A percentile compares a stretch with the other conserved stretches of the same genome.
Evolutionary conservation across 305 asterid genomes (phyloP).

Genomic region (Plantago coronopus): DNA sequence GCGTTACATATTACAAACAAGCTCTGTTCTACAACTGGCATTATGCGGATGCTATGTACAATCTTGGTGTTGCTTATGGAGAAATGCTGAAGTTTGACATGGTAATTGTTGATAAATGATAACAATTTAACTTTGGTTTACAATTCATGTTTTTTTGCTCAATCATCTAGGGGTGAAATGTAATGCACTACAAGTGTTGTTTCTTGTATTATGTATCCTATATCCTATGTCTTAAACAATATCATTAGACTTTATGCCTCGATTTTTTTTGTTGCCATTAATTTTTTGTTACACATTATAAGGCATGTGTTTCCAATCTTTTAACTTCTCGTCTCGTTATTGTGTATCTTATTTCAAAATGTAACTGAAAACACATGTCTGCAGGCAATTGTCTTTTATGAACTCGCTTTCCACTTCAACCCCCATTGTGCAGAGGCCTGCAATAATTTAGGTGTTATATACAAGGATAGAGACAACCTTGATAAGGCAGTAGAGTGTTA

Average conservation of each 20-base stretch:
- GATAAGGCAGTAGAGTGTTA: constrained; percentile 99
- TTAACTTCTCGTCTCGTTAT: neutral
- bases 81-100: constrained; percentile 98
- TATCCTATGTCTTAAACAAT: neutral
- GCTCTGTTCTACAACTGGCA: constrained; percentile 97
- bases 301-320: neutral
- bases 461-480: constrained; percentile 97
- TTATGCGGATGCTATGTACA: constrained; percentile 99
- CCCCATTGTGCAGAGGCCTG: constrained; percentile 99
- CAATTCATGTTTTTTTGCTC: no score
- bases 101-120: constrained; percentile 60
- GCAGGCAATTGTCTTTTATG: constrained; percentile 98
- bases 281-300: no score
- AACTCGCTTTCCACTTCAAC: constrained; percentile 98
- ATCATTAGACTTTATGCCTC: no score
- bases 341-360: constrained; percentile 6
- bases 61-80: constrained; percentile 99
- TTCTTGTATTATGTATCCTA: constrained; percentile 20
- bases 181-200: no score
- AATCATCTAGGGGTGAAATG: no score
- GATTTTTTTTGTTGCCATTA: no score
- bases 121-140: constrained; percentile 10
- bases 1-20: constrained; percentile 80
- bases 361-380: constrained; percentile 25
- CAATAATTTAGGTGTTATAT: constrained; percentile 96